Percentiles rank a stretch among this genome's conserved stretches.
Evolutionary conservation across 164 flowering plant species (phyloP).

Genomic region (Protea cynaroides): DNA sequence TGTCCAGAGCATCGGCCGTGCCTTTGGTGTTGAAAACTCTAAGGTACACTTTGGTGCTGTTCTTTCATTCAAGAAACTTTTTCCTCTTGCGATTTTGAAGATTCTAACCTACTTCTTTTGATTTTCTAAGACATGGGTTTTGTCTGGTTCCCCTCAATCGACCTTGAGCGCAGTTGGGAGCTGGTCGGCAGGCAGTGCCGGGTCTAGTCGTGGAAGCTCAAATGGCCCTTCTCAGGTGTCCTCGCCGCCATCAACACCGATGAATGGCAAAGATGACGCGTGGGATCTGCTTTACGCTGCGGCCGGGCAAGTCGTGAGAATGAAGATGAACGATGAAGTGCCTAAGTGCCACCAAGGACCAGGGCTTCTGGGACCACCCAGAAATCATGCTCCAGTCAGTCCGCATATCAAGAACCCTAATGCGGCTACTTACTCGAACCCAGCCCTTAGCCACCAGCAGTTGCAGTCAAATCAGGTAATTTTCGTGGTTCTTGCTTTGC

Average conservation of each 20-base stretch:
- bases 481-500: neutral
- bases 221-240: slow-evolving; percentile 32
- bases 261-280: slow-evolving; percentile 21
- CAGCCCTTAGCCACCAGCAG: slow-evolving; percentile 31
- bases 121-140: slow-evolving; percentile 25
- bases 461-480: slow-evolving; percentile 36
- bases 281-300: slow-evolving; percentile 65
- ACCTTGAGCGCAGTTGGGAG: slow-evolving; percentile 42
- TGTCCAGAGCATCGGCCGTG: neutral
- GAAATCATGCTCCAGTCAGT: slow-evolving; percentile 21
- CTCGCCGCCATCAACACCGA: slow-evolving; percentile 34
- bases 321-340: slow-evolving; percentile 34
- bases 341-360: slow-evolving; percentile 8
- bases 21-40: slow-evolving; percentile 13
- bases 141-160: slow-evolving; percentile 66
- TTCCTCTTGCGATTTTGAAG: no score
- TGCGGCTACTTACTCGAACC: slow-evolving; percentile 19
- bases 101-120: neutral
- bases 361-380: slow-evolving; percentile 29
- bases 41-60: slow-evolving; percentile 24
- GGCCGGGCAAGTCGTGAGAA: slow-evolving; percentile 58
- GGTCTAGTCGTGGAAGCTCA: slow-evolving; percentile 48
- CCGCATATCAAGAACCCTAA: slow-evolving; percentile 15
- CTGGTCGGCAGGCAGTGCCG: slow-evolving; percentile 33
- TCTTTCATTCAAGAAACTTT: no score